Percentiles rank a stretch among this genome's conserved stretches.
phyloP scores from a whole-genome alignment of 352 stramenopile genomes.

The Pythium pectinolyticum region DNA sequence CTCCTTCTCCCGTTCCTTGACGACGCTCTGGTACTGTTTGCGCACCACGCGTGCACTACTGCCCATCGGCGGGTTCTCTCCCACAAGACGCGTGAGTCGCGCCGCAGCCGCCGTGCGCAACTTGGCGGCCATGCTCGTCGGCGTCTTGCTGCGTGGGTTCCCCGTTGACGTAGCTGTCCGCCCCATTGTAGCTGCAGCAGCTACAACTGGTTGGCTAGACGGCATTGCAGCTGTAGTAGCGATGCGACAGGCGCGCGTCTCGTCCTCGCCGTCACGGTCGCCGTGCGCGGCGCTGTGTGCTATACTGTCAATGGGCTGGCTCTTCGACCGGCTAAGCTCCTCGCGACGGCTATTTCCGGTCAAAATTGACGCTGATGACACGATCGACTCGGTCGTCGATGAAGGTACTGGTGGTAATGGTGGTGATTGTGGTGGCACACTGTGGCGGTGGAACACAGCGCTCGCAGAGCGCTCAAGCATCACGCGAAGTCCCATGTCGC shows the following conservation, averaged over 20 bases:
- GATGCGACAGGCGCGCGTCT: too few relatives aligned
- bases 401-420: constrained; percentile 14
- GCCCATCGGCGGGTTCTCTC: constrained; percentile 38
- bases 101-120: constrained; percentile 17
- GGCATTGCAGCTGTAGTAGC: neutral
- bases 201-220: neutral
- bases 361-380: neutral
- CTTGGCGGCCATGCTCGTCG: constrained; percentile 6
- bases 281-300: too few relatives aligned
- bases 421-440: neutral
- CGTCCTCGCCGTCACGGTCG: neutral
- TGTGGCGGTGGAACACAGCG: constrained; percentile 7
- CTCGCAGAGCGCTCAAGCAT: constrained; percentile 22
- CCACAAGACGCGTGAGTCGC: constrained; percentile 34
- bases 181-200: neutral
- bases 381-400: too few relatives aligned
- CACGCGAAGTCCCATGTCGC: constrained; percentile 24
- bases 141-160: neutral
- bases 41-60: constrained; percentile 40
- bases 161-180: neutral
- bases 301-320: neutral
- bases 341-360: neutral
- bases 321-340: neutral
- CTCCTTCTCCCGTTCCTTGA: constrained; percentile 33
- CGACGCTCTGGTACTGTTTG: constrained; percentile 44